Evolutionary conservation across 208 protist genomes (phyloP), one percentile per base, ranked within the genome.

Genomic region (Leishmania major): DNA sequence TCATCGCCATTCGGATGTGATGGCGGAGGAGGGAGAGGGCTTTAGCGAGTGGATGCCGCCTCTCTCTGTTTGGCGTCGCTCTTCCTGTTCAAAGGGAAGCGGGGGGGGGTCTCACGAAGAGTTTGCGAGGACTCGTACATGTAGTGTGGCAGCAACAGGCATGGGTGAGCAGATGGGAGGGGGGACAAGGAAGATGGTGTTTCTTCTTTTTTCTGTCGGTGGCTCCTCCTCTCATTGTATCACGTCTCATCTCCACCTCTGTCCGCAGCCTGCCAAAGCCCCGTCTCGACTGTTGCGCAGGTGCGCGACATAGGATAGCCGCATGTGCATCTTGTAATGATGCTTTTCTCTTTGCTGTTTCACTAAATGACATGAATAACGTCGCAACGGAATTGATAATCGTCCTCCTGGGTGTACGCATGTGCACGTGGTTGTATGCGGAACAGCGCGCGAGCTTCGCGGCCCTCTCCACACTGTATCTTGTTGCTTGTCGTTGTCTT

Each of bases 1-100:
- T 80, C 43, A 80, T 92, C 45, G 90, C 89, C 62, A 75, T 93
- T 45, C 71, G 64, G 35, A 76, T 88, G 1, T 86, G 62, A 75
- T 10, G 76, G 7, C 22, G 6, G 13, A 4, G 22, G 47, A 10
- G 59, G 22, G n/a, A 7, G 71, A 73, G 40, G 15, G 1, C 62
- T 5, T 17, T 15, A 17, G 31, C 31, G 7, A 43, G n/a, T 69
- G 7, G 3, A 64, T 64, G 15, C 28, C 7, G n/a, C n/a, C 28
- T 64, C 59, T 31, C 28, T 64, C 8, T 13, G 19, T 11, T 25
- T 64, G 15, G 51, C 51, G 15, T 22, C 17, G 59, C 59, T 64
- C n/a, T 64, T 35, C n/a, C n/a, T 64, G 19, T 64, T 31, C 1
- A 13, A 64, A 64, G n/a, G 28, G 10, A 64, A 64, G 7, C 59